Evolutionary conservation across 805 yeast genomes (phyloP).

Genomic region (Candida montana): DNA sequence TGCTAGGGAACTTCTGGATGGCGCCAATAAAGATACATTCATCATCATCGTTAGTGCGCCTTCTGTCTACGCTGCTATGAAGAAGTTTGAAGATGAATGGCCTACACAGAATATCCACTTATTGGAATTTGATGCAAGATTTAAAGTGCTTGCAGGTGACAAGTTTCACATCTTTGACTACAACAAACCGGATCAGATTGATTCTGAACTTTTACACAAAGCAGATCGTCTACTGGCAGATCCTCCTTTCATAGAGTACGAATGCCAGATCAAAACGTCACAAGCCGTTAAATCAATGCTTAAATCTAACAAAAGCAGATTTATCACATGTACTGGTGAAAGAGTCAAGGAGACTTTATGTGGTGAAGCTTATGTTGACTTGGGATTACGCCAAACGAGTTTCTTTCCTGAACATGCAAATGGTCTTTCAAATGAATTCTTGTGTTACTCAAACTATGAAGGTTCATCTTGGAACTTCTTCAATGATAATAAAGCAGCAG

Average conservation of each 20-base stretch:
- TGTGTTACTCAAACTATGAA: slow-evolving; percentile 74
- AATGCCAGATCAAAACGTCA: slow-evolving; percentile 71
- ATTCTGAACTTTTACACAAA: slow-evolving; percentile 51
- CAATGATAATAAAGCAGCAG: background rate
- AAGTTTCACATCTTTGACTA: slow-evolving; percentile 75
- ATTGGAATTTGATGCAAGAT: slow-evolving; percentile 75
- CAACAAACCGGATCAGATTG: slow-evolving; percentile 50
- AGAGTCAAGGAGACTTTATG: slow-evolving; percentile 52
- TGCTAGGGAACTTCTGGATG: slow-evolving; percentile 69
- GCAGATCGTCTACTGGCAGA: slow-evolving; percentile 74
- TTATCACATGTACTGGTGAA: slow-evolving; percentile 82
- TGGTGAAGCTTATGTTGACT: slow-evolving; percentile 3
- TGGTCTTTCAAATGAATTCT: slow-evolving; percentile 82
- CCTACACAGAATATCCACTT: slow-evolving; percentile 71
- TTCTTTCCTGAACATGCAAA: slow-evolving; percentile 78
- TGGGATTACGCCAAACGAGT: slow-evolving; percentile 52
- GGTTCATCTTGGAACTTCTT: too few relatives aligned
- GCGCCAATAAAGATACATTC: slow-evolving; percentile 66
- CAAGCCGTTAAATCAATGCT: slow-evolving; percentile 58
- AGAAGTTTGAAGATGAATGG: slow-evolving; percentile 43
- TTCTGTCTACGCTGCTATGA: slow-evolving; percentile 81
- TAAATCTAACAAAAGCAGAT: slow-evolving; percentile 28
- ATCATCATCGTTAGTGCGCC: slow-evolving; percentile 85
- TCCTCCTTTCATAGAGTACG: slow-evolving; percentile 81
- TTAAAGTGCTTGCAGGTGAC: slow-evolving; percentile 65